phyloP scores from a whole-genome alignment of 805 yeast genomes.

The Metschnikowia kunwiensis region DNA sequence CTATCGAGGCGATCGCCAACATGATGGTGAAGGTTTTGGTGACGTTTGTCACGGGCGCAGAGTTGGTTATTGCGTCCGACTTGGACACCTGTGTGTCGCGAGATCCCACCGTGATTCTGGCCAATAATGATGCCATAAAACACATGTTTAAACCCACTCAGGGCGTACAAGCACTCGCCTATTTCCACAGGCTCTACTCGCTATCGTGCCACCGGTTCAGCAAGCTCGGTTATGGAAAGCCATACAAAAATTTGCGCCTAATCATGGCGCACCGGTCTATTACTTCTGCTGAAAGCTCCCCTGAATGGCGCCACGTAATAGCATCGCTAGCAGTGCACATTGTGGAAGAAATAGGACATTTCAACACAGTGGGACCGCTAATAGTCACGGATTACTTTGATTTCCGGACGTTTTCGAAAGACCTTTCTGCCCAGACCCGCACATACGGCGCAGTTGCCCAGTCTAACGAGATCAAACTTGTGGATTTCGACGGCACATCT shows the following conservation, averaged over 20 bases:
- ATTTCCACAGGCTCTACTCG: slow-evolving; percentile 38
- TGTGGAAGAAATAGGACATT: slow-evolving; percentile 46
- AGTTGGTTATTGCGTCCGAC: slow-evolving; percentile 20
- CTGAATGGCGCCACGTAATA: slow-evolving; percentile 41
- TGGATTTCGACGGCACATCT: slow-evolving; percentile 29
- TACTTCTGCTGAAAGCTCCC: slow-evolving; percentile 15
- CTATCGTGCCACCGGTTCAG: slow-evolving; percentile 51
- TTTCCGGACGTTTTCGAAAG: slow-evolving; percentile 43
- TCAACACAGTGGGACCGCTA: slow-evolving; percentile 54
- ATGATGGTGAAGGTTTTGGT: slow-evolving; percentile 38
- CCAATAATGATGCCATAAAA: slow-evolving; percentile 12
- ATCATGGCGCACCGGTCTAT: slow-evolving; percentile 38
- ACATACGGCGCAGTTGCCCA: slow-evolving; percentile 55
- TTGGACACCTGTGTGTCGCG: slow-evolving; percentile 14
- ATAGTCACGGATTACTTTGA: slow-evolving; percentile 60
- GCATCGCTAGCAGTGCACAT: slow-evolving; percentile 49
- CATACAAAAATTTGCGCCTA: slow-evolving; percentile 34
- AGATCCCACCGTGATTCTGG: slow-evolving; percentile 14
- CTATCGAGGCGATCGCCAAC: slow-evolving; percentile 27
- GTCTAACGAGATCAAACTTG: slow-evolving; percentile 56
- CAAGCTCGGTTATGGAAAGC: slow-evolving; percentile 13
- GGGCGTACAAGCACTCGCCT: slow-evolving; percentile 21
- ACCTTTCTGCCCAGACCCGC: slow-evolving; percentile 1
- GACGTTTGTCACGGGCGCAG: slow-evolving; percentile 35
- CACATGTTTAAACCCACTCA: slow-evolving; percentile 18